Evolutionary conservation across 768 basidiomycete genomes (phyloP).

Genomic region (Mrakia gelida): DNA sequence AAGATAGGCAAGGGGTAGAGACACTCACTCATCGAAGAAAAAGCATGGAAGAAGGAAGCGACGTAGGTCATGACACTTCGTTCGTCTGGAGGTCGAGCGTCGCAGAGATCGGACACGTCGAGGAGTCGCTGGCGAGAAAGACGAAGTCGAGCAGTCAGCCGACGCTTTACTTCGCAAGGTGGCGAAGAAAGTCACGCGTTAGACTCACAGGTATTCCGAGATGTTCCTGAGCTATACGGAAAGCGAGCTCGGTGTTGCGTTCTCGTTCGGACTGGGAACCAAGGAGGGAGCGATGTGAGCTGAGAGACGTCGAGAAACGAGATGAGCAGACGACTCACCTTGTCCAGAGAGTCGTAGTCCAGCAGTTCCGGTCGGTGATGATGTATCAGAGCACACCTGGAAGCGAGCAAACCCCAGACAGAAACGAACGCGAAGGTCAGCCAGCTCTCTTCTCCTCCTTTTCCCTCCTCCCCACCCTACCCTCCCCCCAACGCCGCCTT

Average conservation of each 20-base stretch:
- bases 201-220: slow-evolving; percentile 79
- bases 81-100: slow-evolving; percentile 83
- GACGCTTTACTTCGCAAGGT: slow-evolving; percentile 23
- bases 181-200: not conserved
- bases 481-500: not conserved
- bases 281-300: not conserved
- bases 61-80: slow-evolving; percentile 57
- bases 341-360: slow-evolving; percentile 80
- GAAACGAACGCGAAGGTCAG: not conserved
- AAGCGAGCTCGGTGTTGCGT: slow-evolving; percentile 80
- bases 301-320: slow-evolving; percentile 5
- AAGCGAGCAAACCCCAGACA: not conserved
- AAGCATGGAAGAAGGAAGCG: slow-evolving; percentile 95
- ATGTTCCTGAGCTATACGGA: slow-evolving; percentile 78
- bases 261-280: slow-evolving; percentile 63
- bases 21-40: slow-evolving; percentile 84
- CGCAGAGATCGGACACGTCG: slow-evolving; percentile 93
- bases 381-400: slow-evolving; percentile 93
- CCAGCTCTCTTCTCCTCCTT: not conserved
- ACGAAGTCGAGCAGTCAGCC: slow-evolving; percentile 1
- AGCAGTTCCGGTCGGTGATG: slow-evolving; percentile 93
- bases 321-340: slow-evolving; percentile 50
- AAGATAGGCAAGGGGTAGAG: not conserved
- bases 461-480: not conserved
- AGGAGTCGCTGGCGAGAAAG: slow-evolving; percentile 66